phyloP scores from a whole-genome alignment of 2,329 filamentous ascomycete species.

The Hypoxylon sp. region DNA sequence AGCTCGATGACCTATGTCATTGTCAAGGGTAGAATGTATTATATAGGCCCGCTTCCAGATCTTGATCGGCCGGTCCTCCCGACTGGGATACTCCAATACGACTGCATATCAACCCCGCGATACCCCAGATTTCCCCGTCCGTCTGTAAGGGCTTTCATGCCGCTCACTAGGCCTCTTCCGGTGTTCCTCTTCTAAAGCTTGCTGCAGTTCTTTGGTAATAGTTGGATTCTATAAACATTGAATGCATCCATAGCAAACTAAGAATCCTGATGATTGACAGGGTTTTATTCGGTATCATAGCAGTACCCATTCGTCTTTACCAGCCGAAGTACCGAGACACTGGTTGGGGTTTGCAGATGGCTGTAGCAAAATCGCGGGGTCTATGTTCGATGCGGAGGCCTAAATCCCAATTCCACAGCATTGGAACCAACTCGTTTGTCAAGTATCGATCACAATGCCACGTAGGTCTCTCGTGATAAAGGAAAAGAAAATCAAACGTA shows the following conservation, averaged over 20 bases:
- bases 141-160: not conserved
- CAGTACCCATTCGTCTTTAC: no score
- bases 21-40: no score
- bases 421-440: conserved; percentile 8
- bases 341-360: no score
- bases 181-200: no score
- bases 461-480: no score
- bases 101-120: conserved; percentile 15
- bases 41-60: no score
- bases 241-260: conserved; percentile 1
- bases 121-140: conserved; percentile 24
- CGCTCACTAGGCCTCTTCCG: conserved; percentile 21
- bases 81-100: conserved; percentile 12
- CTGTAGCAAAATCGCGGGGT: conserved; percentile 26
- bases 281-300: no score
- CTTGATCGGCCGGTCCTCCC: not conserved
- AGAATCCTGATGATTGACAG: not conserved
- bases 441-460: no score
- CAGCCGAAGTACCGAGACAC: no score
- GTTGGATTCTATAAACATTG: not conserved
- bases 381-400: no score
- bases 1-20: not conserved
- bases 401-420: conserved; percentile 8
- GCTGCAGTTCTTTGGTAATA: not conserved
- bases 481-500: no score